Evolutionary conservation across 2,329 filamentous ascomycete genomes (phyloP).

Genomic region (Shiraia sp.): DNA sequence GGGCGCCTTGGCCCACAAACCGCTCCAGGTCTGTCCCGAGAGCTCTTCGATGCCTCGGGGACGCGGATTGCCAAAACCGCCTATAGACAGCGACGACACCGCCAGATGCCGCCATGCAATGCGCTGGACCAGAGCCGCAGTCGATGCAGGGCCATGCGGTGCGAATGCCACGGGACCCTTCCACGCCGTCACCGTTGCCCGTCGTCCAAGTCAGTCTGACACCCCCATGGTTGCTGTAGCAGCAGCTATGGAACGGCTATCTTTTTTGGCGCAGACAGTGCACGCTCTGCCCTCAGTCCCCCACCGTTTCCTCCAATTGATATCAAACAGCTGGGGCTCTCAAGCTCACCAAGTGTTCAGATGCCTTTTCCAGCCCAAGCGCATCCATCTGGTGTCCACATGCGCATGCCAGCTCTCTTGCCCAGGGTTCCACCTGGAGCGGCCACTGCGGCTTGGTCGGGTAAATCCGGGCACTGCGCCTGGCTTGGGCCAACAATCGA

Average conservation of each 20-base stretch:
- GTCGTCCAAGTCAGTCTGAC: slow-evolving; percentile 5
- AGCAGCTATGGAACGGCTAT: slow-evolving; percentile 21
- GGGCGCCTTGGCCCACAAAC: slow-evolving; percentile 11
- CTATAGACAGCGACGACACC: slow-evolving; percentile 7
- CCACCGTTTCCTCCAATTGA: slow-evolving; percentile 11
- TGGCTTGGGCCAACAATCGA: slow-evolving; percentile 20
- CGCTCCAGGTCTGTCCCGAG: slow-evolving; percentile 18
- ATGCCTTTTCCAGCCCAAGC: slow-evolving; percentile 20
- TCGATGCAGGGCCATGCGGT: not conserved
- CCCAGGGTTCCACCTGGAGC: slow-evolving; percentile 14
- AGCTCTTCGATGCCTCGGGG: slow-evolving; percentile 28
- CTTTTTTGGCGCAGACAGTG: slow-evolving; percentile 13
- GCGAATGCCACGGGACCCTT: not conserved
- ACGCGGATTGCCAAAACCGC: slow-evolving; percentile 13
- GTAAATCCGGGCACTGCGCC: slow-evolving; percentile 17
- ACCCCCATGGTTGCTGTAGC: slow-evolving; percentile 21
- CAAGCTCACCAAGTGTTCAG: slow-evolving; percentile 17
- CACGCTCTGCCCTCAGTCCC: slow-evolving; percentile 17
- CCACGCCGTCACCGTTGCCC: slow-evolving; percentile 1
- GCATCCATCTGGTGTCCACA: slow-evolving; percentile 11
- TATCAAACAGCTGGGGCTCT: slow-evolving; percentile 17
- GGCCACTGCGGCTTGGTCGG: slow-evolving; percentile 23
- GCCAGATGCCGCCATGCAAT: too few relatives aligned
- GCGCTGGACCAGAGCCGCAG: slow-evolving; percentile 1
- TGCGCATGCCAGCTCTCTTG: not conserved